Evolutionary conservation across 2,329 filamentous ascomycete genomes (phyloP), one percentile per base, ranked within the genome.

Genomic region (Gnomoniopsis sp.): DNA sequence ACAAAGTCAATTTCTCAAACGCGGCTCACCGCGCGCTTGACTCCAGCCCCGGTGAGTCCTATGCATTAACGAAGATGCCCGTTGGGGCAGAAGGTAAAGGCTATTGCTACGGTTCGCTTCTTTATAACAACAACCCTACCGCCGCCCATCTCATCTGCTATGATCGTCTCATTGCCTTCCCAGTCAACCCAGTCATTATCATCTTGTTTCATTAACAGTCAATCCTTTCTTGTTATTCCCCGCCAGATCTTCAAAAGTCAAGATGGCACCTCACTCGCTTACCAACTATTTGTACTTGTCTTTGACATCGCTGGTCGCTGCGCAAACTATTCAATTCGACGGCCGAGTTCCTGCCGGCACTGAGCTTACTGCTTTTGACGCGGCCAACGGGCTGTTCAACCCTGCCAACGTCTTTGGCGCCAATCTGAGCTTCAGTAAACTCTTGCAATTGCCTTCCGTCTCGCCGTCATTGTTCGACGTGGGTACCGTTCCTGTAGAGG

Each of bases 321-420:
- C 62, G 38, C 54, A 62, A 49, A 53, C 51, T 2, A 60, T 80
- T 54, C 71, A 75, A 58, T 80, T 80, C 55, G 79, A 82, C 53
- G 79, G 78, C 22, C 75, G 79, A 17, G 65, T 81, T 1, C 73
- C 78, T 1, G 62, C 66, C 7, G 70, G 68, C 41, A 73, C 75
- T 36, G 69, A 68, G 6, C 63, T 71, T 14, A 68, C 71, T 51
- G 68, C 72, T 8, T 80, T 82, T 57, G 77, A 80, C 64, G 57
- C 63, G 2, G 65, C 65, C 6, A 75, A 71, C 36, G 70, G 72
- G 59, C 70, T 80, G 30, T 86, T 78, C 71, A 81, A 78, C 71
- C 74, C 82, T 0, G 70, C 70, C 58, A 82, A 75, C 65, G 79
- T 84, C 55, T 77, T 83, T 64, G 82, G 82, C 49, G 72, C 79